A percentile compares a stretch with the other conserved stretches of the same genome.
These are phyloP conservation scores for Macrophomina pseudophaseolina DNA, from an alignment of 2,329 filamentous ascomycete species.

Conservation along the genomic window DNA sequence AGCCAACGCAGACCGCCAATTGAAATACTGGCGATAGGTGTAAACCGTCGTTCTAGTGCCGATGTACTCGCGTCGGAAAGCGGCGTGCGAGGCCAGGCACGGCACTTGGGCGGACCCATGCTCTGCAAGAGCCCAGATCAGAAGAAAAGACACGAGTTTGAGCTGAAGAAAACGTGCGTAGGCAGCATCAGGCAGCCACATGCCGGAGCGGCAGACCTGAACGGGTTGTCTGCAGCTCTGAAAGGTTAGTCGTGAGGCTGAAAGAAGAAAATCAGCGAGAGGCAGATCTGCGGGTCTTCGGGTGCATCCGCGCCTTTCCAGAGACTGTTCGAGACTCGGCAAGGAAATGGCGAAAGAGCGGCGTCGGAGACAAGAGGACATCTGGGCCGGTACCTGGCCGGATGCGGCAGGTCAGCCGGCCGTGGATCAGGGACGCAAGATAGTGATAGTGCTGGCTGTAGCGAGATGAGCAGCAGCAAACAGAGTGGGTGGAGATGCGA, in stretches of 20 bases:
- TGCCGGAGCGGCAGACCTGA: background rate
- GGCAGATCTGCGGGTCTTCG: background rate
- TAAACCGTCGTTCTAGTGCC: background rate
- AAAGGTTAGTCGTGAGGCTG: constrained; percentile 6
- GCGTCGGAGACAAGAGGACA: background rate
- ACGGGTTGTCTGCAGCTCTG: background rate
- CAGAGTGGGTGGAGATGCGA: background rate
- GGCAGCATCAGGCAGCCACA: constrained; percentile 18
- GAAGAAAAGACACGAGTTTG: background rate
- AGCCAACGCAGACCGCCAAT: constrained; percentile 6
- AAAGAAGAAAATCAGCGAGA: background rate
- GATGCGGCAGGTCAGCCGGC: background rate
- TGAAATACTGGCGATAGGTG: background rate
- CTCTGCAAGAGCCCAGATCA: background rate
- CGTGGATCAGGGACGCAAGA: background rate
- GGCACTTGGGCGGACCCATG: background rate
- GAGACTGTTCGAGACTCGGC: background rate
- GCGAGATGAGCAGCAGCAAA: background rate
- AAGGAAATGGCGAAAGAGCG: background rate
- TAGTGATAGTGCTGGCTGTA: background rate
- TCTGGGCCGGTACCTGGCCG: constrained; percentile 13
- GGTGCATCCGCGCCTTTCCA: background rate
- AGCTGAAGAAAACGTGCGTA: constrained; percentile 10
- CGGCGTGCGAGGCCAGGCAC: background rate
- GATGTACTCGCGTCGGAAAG: background rate